Evolutionary conservation across 2,329 filamentous ascomycete genomes (phyloP).

Genomic region (Cladosporium sp.): DNA sequence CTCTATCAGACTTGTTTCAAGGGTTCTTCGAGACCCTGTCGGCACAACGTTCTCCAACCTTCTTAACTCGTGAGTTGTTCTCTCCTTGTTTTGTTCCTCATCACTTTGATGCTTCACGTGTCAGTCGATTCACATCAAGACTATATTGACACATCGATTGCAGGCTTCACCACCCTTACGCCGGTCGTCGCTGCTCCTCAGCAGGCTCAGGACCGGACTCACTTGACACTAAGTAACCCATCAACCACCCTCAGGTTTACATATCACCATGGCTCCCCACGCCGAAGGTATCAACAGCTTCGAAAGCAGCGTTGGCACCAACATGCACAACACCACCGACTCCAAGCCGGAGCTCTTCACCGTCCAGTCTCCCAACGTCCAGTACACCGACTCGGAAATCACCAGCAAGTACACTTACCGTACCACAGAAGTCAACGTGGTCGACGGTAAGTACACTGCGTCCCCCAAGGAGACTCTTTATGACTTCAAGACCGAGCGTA

Average conservation of each 20-base stretch:
- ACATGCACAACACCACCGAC: conserved; percentile 27
- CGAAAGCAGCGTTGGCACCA: conserved; percentile 23
- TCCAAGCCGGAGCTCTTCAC: conserved; percentile 62
- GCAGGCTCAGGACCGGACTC: conserved; percentile 68
- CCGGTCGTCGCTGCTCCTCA: conserved; percentile 80
- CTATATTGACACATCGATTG: neutral
- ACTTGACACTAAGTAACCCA: conserved; percentile 40
- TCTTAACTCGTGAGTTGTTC: conserved; percentile 77
- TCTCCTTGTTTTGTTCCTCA: neutral
- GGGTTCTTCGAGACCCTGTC: conserved; percentile 35
- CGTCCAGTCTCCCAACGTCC: conserved; percentile 87
- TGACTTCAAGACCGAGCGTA: conserved; percentile 95
- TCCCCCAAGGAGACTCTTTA: conserved; percentile 85
- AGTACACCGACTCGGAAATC: conserved; percentile 83
- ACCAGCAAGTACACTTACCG: conserved; percentile 94
- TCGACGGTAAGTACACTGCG: conserved; percentile 72
- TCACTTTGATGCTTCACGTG: too few species aligned
- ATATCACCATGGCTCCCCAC: conserved; percentile 80
- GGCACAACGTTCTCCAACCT: conserved; percentile 99
- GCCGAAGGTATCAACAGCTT: conserved; percentile 60
- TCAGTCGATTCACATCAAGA: neutral
- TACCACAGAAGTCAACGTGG: conserved; percentile 75
- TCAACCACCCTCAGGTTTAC: neutral
- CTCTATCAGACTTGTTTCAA: neutral
- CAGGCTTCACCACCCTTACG: conserved; percentile 93